Conservation (phyloP, 768 basidiomycete species). For the Hericium coralloides region DNA sequence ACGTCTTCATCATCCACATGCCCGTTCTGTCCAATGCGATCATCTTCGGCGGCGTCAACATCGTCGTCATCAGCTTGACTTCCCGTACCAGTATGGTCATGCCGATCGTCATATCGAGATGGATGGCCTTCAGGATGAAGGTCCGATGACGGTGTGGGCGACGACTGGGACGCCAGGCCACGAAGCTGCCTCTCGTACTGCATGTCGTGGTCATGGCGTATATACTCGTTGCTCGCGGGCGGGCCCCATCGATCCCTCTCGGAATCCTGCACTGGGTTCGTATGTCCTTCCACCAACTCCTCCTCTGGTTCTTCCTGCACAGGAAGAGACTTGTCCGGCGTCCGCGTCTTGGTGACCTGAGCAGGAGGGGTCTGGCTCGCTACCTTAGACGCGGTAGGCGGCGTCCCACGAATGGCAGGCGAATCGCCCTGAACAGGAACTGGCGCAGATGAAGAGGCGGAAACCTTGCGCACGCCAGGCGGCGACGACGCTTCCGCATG, state of each 20-base stretch:
- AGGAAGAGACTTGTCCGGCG: constrained; percentile 14
- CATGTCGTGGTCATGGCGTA: constrained; percentile 9
- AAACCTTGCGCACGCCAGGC: constrained; percentile 4
- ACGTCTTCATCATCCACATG: constrained; percentile 6
- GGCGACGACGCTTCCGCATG: constrained; percentile 8
- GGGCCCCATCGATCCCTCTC: constrained; percentile 9
- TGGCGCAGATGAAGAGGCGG: not conserved
- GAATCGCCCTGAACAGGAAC: not conserved
- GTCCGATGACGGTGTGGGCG: constrained; percentile 14
- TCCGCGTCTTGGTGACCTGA: constrained; percentile 10
- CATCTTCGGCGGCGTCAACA: not conserved
- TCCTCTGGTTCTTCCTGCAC: constrained; percentile 15
- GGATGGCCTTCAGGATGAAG: constrained; percentile 12
- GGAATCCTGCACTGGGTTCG: not conserved
- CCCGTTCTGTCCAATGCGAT: constrained; percentile 1
- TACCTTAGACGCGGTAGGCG: constrained; percentile 4
- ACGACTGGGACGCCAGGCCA: not conserved
- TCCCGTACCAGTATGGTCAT: constrained; percentile 6
- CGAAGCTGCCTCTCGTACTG: constrained; percentile 7
- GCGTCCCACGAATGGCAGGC: constrained; percentile 9
- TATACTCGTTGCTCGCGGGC: constrained; percentile 6
- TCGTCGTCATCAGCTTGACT: not conserved
- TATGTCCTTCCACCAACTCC: constrained; percentile 2
- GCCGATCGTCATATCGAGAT: constrained; percentile 10
- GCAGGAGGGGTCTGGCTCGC: constrained; percentile 8